Conservation (phyloP, 495 filamentous ascomycete genomes). For the Emericellopsis terricola region DNA sequence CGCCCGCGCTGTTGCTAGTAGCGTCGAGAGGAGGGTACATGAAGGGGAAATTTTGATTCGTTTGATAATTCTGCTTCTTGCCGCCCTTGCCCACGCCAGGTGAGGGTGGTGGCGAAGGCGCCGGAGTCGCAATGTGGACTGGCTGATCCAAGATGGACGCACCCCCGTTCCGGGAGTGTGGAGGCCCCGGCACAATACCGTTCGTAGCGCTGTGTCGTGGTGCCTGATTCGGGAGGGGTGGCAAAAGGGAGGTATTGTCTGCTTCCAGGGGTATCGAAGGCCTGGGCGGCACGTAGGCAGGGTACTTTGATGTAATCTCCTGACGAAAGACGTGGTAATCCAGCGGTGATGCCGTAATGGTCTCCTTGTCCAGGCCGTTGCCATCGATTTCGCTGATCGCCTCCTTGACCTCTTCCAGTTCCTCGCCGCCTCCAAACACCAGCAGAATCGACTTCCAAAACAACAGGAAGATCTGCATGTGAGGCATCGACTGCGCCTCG, state of each 20-base stretch:
- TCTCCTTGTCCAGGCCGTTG: slow-evolving; percentile 29
- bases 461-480: slow-evolving; percentile 44
- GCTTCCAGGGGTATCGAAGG: slow-evolving; percentile 71
- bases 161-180: slow-evolving; percentile 33
- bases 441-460: slow-evolving; percentile 86
- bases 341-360: slow-evolving; percentile 80
- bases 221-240: slow-evolving; percentile 60
- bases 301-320: slow-evolving; percentile 97
- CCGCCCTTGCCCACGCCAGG: slow-evolving; percentile 80
- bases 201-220: slow-evolving; percentile 28
- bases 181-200: slow-evolving; percentile 25
- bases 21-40: slow-evolving; percentile 85
- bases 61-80: slow-evolving; percentile 99
- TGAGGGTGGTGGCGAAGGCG: slow-evolving; percentile 90
- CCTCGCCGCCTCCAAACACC: slow-evolving; percentile 56
- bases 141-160: slow-evolving; percentile 87
- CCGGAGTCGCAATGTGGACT: slow-evolving; percentile 93
- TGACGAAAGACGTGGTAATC: slow-evolving; percentile 95
- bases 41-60: slow-evolving; percentile 96
- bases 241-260: slow-evolving; percentile 78
- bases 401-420: slow-evolving; percentile 56
- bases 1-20: slow-evolving; percentile 66
- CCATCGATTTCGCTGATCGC: slow-evolving; percentile 32
- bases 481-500: slow-evolving; percentile 29
- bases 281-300: slow-evolving; percentile 79